A percentile compares a stretch with the other conserved stretches of the same genome.
phyloP scores from a whole-genome alignment of 257 asterid species.

The Plectranthus barbatus region DNA sequence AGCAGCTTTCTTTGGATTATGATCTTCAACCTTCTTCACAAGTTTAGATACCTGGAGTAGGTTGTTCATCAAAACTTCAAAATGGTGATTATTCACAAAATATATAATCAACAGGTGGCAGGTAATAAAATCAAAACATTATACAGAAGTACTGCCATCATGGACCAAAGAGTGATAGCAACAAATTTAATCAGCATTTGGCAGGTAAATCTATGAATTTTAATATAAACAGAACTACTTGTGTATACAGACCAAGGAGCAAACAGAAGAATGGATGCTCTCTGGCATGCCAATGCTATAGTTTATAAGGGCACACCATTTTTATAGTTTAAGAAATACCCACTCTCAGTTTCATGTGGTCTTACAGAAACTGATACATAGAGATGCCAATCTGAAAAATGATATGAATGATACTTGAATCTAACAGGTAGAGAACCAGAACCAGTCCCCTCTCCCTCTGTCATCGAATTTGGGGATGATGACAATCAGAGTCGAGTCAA shows the following conservation, averaged over 20 bases:
- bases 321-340: background rate
- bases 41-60: conserved; percentile 34
- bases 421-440: background rate
- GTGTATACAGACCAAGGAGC: background rate
- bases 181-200: background rate
- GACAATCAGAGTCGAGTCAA: too few species aligned
- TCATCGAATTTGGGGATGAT: too few species aligned
- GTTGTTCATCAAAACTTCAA: background rate
- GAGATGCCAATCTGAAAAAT: background rate
- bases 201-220: background rate
- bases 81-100: background rate
- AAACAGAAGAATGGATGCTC: background rate
- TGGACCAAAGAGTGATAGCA: background rate
- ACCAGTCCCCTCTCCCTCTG: background rate
- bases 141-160: background rate
- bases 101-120: background rate
- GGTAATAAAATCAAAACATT: background rate
- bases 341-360: background rate
- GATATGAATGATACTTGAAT: background rate
- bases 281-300: background rate
- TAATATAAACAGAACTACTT: background rate
- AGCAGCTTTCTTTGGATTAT: conserved; percentile 42
- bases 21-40: conserved; percentile 50
- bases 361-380: background rate
- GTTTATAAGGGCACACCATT: background rate